Evolutionary conservation across 768 basidiomycete genomes (phyloP).

Genomic region (Psilocybe cyanescens): DNA sequence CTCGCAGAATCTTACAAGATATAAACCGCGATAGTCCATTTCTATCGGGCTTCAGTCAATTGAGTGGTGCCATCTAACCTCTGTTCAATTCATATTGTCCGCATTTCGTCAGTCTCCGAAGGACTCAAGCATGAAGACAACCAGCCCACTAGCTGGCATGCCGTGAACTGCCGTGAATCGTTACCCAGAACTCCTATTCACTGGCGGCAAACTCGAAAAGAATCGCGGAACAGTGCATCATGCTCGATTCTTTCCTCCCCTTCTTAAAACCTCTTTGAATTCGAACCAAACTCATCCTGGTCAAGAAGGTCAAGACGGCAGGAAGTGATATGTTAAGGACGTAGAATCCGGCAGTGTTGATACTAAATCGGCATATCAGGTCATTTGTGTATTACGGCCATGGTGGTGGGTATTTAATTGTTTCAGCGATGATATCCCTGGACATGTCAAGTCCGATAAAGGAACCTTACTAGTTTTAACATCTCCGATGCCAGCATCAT

Average conservation of each 20-base stretch:
- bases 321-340: background rate
- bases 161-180: conserved; percentile 1
- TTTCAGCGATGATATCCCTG: conserved; percentile 15
- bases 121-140: background rate
- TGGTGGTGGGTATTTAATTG: conserved; percentile 5
- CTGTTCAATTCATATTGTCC: background rate
- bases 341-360: background rate
- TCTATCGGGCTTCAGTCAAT: background rate
- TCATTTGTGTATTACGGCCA: background rate
- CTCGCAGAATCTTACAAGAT: background rate
- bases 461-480: background rate
- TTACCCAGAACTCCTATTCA: background rate
- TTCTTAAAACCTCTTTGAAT: conserved; percentile 1
- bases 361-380: conserved; percentile 6
- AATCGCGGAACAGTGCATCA: conserved; percentile 7
- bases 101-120: background rate
- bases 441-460: conserved; percentile 1
- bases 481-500: background rate
- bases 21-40: background rate
- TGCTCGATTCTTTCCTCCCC: background rate
- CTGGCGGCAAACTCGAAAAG: background rate
- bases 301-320: background rate
- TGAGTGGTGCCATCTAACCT: conserved; percentile 1
- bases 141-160: background rate
- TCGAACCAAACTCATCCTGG: background rate